Conservation (phyloP, 2,329 filamentous ascomycete genomes). For the Fusarium guadeloupense region DNA sequence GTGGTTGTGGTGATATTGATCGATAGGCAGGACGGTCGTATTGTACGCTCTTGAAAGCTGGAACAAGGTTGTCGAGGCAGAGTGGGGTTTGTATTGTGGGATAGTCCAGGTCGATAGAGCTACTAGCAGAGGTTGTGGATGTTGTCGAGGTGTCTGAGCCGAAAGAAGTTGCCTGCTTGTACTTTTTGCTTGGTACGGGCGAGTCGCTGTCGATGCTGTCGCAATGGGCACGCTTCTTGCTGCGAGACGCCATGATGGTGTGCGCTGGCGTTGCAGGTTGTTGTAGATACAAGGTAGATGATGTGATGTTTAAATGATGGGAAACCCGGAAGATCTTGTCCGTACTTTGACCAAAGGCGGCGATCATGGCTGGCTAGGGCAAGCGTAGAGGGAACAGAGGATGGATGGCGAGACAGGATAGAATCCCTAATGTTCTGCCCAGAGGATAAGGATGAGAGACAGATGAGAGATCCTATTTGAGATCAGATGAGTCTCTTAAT, state of each 20-base stretch:
- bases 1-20: conserved; percentile 39
- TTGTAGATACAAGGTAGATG: conserved; percentile 17
- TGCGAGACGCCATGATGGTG: conserved; percentile 30
- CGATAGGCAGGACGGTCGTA: conserved; percentile 35
- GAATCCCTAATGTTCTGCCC: background rate
- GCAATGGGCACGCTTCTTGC: conserved; percentile 38
- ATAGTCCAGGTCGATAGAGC: conserved; percentile 30
- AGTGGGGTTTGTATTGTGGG: conserved; percentile 21
- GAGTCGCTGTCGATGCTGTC: conserved; percentile 32
- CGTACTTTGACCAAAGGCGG: conserved; percentile 19
- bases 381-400: background rate
- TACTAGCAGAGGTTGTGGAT: conserved; percentile 26
- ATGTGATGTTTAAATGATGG: conserved; percentile 16
- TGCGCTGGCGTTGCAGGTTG: conserved; percentile 13
- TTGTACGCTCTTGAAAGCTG: conserved; percentile 37
- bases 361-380: conserved; percentile 13
- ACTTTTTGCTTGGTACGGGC: conserved; percentile 40
- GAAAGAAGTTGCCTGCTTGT: conserved; percentile 41
- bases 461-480: conserved; percentile 22
- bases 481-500: conserved; percentile 38
- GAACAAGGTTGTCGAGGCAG: conserved; percentile 29
- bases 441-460: background rate
- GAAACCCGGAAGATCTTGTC: conserved; percentile 23
- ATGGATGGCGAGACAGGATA: conserved; percentile 1
- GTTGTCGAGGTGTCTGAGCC: conserved; percentile 35